A percentile compares a stretch with the other conserved stretches of the same genome.
Evolutionary conservation across 495 filamentous ascomycete genomes (phyloP).

Genomic region (Penicillium fimorum): DNA sequence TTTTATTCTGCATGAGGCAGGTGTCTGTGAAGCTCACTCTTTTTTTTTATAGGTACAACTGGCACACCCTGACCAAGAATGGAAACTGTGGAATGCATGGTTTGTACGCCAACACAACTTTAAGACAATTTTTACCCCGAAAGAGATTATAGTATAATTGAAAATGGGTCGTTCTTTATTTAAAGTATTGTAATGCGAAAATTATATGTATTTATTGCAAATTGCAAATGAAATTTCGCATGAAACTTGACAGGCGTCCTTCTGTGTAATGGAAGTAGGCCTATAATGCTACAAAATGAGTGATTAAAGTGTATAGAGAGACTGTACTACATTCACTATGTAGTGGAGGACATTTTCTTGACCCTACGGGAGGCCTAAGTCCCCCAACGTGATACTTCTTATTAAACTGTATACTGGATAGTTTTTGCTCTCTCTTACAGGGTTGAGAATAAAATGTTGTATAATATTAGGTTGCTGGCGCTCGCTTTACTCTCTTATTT

Average conservation of each 20-base stretch:
- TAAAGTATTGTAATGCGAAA: background rate
- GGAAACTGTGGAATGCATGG: conserved; percentile 4
- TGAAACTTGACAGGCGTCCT: background rate
- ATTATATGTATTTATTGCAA: background rate
- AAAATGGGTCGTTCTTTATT: background rate
- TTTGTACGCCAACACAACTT: background rate
- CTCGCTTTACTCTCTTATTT: too few species aligned
- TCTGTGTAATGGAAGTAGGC: background rate
- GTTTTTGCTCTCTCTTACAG: too few species aligned
- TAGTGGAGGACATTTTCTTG: too few species aligned
- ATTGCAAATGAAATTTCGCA: background rate
- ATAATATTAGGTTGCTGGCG: background rate
- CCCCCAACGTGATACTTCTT: too few species aligned
- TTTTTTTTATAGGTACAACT: background rate
- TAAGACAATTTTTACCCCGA: background rate
- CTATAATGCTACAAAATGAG: too few species aligned
- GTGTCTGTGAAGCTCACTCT: background rate
- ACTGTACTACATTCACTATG: too few species aligned
- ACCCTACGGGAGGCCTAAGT: too few species aligned
- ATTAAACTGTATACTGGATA: too few species aligned
- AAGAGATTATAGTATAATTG: background rate
- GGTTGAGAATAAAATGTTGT: background rate
- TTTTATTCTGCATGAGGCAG: background rate
- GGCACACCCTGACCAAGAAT: background rate
- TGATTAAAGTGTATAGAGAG: too few species aligned